These are phyloP conservation scores for Fusarium oligoseptatum DNA, from an alignment of 2,329 filamentous ascomycete genomes.

Conservation along the genomic window DNA sequence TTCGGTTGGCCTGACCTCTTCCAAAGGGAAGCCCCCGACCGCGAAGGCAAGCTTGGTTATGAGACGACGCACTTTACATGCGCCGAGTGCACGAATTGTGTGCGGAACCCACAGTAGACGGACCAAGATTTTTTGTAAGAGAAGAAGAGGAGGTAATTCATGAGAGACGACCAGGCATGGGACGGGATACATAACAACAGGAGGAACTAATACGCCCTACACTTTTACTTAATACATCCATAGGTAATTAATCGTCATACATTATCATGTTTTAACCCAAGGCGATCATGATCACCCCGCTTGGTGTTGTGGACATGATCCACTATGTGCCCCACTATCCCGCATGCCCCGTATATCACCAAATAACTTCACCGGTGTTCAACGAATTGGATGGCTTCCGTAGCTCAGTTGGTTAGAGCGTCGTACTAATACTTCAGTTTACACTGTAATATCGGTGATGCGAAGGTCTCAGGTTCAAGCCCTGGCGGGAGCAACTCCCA, in stretches of 20 bases:
- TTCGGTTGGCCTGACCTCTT: slow-evolving; percentile 39
- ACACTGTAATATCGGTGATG: slow-evolving; percentile 25
- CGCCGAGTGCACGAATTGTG: slow-evolving; percentile 42
- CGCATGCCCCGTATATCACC: fast-evolving
- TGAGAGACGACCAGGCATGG: neutral
- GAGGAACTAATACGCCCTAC: slow-evolving; percentile 5
- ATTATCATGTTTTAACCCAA: neutral
- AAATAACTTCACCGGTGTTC: fast-evolving
- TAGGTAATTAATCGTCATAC: slow-evolving; percentile 16
- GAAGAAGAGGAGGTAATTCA: slow-evolving; percentile 1
- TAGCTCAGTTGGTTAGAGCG: slow-evolving; percentile 51
- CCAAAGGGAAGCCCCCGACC: slow-evolving; percentile 24
- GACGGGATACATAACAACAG: neutral
- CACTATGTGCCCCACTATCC: neutral
- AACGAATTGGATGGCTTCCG: slow-evolving; percentile 46
- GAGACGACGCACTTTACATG: slow-evolving; percentile 46
- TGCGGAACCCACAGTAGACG: slow-evolving; percentile 13
- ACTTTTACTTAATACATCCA: slow-evolving; percentile 1
- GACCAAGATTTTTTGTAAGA: neutral
- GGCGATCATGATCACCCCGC: neutral
- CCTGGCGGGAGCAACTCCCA: slow-evolving; percentile 47
- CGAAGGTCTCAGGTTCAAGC: slow-evolving; percentile 52
- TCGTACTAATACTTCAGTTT: slow-evolving; percentile 46
- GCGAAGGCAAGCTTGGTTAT: slow-evolving; percentile 27
- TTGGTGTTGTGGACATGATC: neutral